Base-by-base conservation (phyloP, 192 early-diverging fungal genomes). In the Entophlyctis helioformis region DNA sequence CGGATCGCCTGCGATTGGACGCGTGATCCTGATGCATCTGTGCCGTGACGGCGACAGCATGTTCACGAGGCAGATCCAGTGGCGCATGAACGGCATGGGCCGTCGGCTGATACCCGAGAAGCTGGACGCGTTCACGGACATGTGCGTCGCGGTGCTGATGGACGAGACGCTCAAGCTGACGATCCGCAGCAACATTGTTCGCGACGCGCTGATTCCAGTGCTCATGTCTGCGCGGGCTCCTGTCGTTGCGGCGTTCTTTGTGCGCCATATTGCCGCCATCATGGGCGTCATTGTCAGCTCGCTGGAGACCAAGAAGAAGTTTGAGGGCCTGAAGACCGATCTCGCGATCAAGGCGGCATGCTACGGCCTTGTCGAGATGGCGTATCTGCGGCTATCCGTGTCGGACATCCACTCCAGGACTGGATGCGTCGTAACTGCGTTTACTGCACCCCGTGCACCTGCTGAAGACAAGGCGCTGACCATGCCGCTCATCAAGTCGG, bases 351-450 rank as follows among this genome's bases (percentile, higher is more conserved):
- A 71, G 35, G 42, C 54, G 7, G 54, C 57, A 20, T 57, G 59
- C 19, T 77, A 66, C 29, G 36, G 53, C 4, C 36, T 82, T 18
- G 48, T 80, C 38, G 53, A 74, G 42, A 60, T 71, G 46, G 70
- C 67, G 50, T 77, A 63, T 40, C 46, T 32, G 23, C 53, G 54
- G n/a, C 23, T 47, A 20, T 20, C 37, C 11, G 21, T 48, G 7
- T 5, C 23, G 1, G 48, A 50, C 2, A 32, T 60, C 1, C 51
- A 54, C 20, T 27, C 24, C 7, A 10, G 41, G 16, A 28, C 10
- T 18, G 53, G 45, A n/a, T 19, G 2, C 2, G 41, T 54, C 16
- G 44, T 58, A 21, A n/a, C 2, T 2, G 39, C 48, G 7, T 50
- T 20, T 24, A 29, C 29, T 6, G 25, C 40, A 35, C 31, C 35